Evolutionary conservation across 2,329 filamentous ascomycete species (phyloP), one percentile per base, ranked within the genome.

Genomic region (Amauroascus niger): DNA sequence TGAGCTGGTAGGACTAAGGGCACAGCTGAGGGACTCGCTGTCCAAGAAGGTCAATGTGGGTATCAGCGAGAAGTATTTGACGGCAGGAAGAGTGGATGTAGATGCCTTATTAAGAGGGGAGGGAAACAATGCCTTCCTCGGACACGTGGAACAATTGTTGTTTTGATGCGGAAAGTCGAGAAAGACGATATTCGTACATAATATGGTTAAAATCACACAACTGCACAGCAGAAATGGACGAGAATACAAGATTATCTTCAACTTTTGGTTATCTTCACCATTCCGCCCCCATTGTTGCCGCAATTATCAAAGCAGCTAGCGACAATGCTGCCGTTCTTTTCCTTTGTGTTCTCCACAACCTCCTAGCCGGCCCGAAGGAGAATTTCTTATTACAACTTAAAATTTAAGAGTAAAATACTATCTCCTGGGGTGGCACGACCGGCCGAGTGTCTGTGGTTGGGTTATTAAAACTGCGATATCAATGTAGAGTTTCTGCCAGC

Each of bases 41-140:
- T 75, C 75, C 2, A 79, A 84, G 68, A 79, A 87, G 55, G 80
- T 96, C 53, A 96, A 96, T 64, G 77, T 88, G 14, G 90, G 91
- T 6, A 87, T 95, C 24, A 95, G 87, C 64, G 88, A 90, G 71
- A 80, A 78, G 63, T 97, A 96, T 69, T 75, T 96, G 57, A 87
- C 88, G 0, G 80, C 81, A n/a, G 87, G 88, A 0, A 75, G 80
- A n/a, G 80, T 95, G n/a, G 86, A 96, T 71, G 76, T 95, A 5
- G 84, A 82, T 58, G 76, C 84, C 49, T 77, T 88, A 61, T 67
- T 95, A 53, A 81, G 80, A n/a, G 78, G 76, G 9, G 78, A 76
- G 37, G 77, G 79, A 33, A 81, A 81, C 57, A 79, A 83, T 1
- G 79, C 82, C 18, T 88, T 88, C 63, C 64, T 88, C 57, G 85